Evolutionary conservation across 208 protist genomes (phyloP), one percentile per base, ranked within the genome.

Genomic region (Endotrypanum monterogeii): DNA sequence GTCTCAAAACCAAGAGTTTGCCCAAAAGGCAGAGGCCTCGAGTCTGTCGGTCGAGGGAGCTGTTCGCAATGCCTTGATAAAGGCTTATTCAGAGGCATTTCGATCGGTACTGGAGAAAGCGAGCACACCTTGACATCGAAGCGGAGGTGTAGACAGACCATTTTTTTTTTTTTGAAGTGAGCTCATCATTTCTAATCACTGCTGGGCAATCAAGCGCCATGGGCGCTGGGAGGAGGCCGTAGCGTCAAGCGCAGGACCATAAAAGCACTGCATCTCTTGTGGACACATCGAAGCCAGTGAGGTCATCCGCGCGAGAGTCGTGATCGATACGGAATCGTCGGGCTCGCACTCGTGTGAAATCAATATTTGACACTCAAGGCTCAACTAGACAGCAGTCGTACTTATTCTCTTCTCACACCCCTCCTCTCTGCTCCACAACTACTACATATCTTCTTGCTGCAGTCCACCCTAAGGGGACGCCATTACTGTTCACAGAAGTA

Each of bases 71-170:
- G n/a, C 61, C 11, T 32, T 80, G 35, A 4, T 28, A 30, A 57
- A 68, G 5, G 60, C 75, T 14, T 80, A 71, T 32, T 23, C 61
- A 12, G n/a, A 32, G 12, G 75, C 75, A 4, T 80, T 84, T 35
- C 11, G 41, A 14, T 46, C 55, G 20, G 69, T 80, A 1, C 30
- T 50, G 16, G 37, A 18, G 60, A 28, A 46, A 37, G 14, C 32
- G 60, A 37, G 5, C 23, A 30, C 23, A 9, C 25, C 16, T 6
- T 65, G 60, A 65, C 11, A 25, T 30, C 60, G 18, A 5, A 18
- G 2, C 46, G 23, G 1, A 46, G 25, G 60, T 37, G 37, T 25
- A 7, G 35, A 23, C 37, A n/a, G n/a, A n/a, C n/a, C n/a, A n/a
- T n/a, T n/a, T n/a, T n/a, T n/a, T n/a, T n/a, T n/a, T n/a, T n/a